Percentiles rank a stretch among this genome's conserved stretches.
These are phyloP conservation scores for Cinchona pubescens DNA, from an alignment of 257 asterid species.

Conservation along the genomic window DNA sequence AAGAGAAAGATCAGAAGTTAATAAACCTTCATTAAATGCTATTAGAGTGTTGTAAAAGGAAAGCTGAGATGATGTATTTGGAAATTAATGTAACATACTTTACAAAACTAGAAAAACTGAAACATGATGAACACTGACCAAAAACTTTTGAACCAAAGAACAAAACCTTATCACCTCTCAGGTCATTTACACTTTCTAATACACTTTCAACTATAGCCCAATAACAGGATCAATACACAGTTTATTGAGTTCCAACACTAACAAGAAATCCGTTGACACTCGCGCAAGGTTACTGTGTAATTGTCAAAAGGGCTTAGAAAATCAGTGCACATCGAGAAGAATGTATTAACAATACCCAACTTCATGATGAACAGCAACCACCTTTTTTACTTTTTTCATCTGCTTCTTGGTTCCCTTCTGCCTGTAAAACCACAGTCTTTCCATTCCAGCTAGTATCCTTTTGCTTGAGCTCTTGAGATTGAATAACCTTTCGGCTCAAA, in stretches of 20 bases:
- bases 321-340: not conserved
- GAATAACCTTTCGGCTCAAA: conserved; percentile 85
- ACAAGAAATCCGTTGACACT: conserved; percentile 14
- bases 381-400: conserved; percentile 45
- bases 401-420: conserved; percentile 47
- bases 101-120: not conserved
- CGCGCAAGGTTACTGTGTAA: conserved; percentile 1
- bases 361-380: conserved; percentile 65
- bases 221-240: conserved; percentile 11
- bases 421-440: conserved; percentile 66
- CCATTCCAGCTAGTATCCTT: conserved; percentile 58
- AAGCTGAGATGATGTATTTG: not conserved
- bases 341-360: conserved; percentile 1
- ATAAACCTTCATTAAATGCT: not conserved
- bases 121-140: not conserved
- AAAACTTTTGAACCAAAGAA: conserved; percentile 2
- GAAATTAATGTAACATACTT: not conserved
- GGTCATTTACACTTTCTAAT: conserved; percentile 39
- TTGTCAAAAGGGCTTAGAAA: conserved; percentile 10
- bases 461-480: conserved; percentile 77
- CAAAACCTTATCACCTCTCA: conserved; percentile 12
- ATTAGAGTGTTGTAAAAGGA: not conserved
- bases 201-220: conserved; percentile 30
- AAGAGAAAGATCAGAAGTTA: not conserved
- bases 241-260: conserved; percentile 12